Conservation (phyloP, 2,329 filamentous ascomycete genomes). For the Fusarium udum region DNA sequence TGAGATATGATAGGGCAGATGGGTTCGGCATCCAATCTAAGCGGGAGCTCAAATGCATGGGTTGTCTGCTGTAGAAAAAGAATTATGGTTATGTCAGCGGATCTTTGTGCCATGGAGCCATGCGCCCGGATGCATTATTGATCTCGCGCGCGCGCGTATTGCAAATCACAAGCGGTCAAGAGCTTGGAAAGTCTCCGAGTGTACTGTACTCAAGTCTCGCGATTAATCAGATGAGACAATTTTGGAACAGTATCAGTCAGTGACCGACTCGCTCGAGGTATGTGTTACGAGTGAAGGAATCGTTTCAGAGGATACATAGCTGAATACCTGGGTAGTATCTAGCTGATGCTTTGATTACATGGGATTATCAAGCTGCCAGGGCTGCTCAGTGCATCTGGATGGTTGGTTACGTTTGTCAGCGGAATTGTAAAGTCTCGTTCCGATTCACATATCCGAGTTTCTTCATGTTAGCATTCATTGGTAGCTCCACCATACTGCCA, state of each 20-base stretch:
- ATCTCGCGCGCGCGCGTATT: slow-evolving; percentile 21
- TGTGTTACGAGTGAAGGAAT: not conserved
- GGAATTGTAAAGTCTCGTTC: not conserved
- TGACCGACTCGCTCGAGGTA: not conserved
- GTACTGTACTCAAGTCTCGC: not conserved
- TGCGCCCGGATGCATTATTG: not conserved
- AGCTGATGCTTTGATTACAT: not conserved
- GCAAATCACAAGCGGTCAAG: not conserved
- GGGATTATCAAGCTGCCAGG: not conserved
- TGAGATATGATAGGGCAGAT: slow-evolving; percentile 11
- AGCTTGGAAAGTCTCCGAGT: not conserved
- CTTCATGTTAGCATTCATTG: not conserved
- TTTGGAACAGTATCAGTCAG: not conserved
- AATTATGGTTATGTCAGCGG: slow-evolving; percentile 9
- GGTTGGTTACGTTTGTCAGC: not conserved
- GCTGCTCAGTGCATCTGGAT: not conserved
- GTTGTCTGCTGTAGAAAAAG: not conserved
- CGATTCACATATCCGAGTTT: not conserved
- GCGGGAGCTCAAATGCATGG: not conserved
- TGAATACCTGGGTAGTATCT: not conserved
- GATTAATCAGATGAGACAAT: not conserved
- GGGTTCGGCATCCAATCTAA: slow-evolving; percentile 1
- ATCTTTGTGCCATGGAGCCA: not conserved
- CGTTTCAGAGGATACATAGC: not conserved
- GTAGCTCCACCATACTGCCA: not conserved